Conservation (phyloP, 2,329 filamentous ascomycete genomes). For the Xylariaceae sp. region DNA sequence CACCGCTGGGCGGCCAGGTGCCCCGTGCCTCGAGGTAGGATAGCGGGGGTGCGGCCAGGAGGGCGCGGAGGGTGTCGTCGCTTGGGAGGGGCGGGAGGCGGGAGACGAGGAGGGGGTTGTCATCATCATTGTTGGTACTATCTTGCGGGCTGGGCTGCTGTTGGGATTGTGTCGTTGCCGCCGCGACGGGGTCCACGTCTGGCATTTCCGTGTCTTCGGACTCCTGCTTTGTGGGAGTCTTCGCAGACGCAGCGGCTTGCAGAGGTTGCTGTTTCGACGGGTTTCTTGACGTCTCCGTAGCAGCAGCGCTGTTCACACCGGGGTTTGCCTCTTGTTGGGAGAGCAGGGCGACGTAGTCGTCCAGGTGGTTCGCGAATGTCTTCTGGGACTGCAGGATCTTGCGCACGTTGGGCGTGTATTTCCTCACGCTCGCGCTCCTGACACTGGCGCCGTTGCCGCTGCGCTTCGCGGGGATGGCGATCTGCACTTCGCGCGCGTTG, state of each 20-base stretch:
- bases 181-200: constrained; percentile 31
- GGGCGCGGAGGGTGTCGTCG: constrained; percentile 57
- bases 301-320: neutral
- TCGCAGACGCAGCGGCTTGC: neutral
- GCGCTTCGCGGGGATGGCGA: constrained; percentile 60
- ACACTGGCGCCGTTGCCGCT: constrained; percentile 40
- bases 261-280: neutral
- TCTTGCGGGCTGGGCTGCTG: neutral
- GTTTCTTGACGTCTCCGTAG: neutral
- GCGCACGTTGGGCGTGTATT: constrained; percentile 66
- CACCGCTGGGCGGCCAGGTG: constrained; percentile 34
- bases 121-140: constrained; percentile 37
- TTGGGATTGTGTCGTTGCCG: neutral
- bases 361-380: constrained; percentile 77
- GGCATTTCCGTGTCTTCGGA: constrained; percentile 39
- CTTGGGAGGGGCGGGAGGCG: constrained; percentile 55
- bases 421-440: constrained; percentile 38
- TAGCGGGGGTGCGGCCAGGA: constrained; percentile 62
- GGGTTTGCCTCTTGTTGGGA: constrained; percentile 15
- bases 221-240: constrained; percentile 1
- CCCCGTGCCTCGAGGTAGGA: constrained; percentile 62
- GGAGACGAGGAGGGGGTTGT: constrained; percentile 55
- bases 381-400: constrained; percentile 77
- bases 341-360: constrained; percentile 66
- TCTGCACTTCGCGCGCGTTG: constrained; percentile 66